Evolutionary conservation across 2,329 filamentous ascomycete species (phyloP), one percentile per base, ranked within the genome.

Genomic region (Lasiodiplodia hormozganensis): DNA sequence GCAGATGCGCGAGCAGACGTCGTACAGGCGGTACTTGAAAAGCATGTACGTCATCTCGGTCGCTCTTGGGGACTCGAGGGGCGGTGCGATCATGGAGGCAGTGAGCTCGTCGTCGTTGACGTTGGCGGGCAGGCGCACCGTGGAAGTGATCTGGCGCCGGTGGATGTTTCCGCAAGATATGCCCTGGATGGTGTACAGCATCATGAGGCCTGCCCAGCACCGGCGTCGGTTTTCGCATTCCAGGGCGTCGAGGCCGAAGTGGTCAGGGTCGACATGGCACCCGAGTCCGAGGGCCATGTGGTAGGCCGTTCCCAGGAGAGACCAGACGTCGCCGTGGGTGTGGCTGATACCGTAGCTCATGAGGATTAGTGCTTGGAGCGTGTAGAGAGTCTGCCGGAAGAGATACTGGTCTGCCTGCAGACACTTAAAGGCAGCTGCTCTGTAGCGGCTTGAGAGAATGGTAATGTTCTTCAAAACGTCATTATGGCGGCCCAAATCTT

Each of bases 261-360:
- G 72, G 23, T 78, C 76, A 11, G 80, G 79, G 56, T 82, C 80
- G 14, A 82, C 72, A 69, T 82, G 80, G 49, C 79, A 81, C 7
- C 80, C 80, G 74, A 82, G 79, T 0, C 76, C 76, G 47, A 81
- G 76, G n/a, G 79, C 79, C 51, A 81, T 76, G 65, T 82, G 76
- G 52, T 80, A 76, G 2, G 79, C 78, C 43, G 79, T 75, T 11
- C 80, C 80, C 11, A 82, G 70, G 7, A 82, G 70, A 5, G 80
- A 77, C 80, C 80, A 82, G 8, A 76, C 76, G 0, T 78, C 75
- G 2, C 79, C 72, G 11, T 78, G 75, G 8, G 76, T 75, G 57
- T 82, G 78, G 6, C 74, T 73, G 14, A 79, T 73, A 1, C 79
- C 79, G 67, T 82, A 82, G 40, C 75, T 78, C n/a, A 82, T 71